Evolutionary conservation across 2,329 filamentous ascomycete species (phyloP).

Genomic region (Emmonsia crescens): DNA sequence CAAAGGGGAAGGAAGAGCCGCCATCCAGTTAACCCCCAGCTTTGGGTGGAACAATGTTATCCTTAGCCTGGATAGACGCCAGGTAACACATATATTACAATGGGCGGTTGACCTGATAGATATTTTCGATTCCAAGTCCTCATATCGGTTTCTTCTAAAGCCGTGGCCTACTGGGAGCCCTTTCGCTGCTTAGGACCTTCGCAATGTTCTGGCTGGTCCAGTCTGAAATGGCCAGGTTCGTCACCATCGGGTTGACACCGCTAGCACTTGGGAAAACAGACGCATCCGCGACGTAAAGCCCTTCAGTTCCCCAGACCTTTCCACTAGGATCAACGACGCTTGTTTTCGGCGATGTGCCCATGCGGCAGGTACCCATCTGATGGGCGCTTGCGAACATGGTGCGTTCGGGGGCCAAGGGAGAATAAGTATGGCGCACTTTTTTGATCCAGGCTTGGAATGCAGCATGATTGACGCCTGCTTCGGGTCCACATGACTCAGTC

Average conservation of each 20-base stretch:
- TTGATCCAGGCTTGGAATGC: slow-evolving; percentile 46
- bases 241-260: slow-evolving; percentile 43
- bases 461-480: slow-evolving; percentile 42
- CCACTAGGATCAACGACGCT: slow-evolving; percentile 37
- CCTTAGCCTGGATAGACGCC: neutral
- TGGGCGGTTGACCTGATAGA: neutral
- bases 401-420: slow-evolving; percentile 36
- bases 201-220: slow-evolving; percentile 34
- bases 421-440: slow-evolving; percentile 35
- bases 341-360: slow-evolving; percentile 31
- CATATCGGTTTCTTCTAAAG: neutral
- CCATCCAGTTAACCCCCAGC: neutral
- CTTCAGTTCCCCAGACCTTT: slow-evolving; percentile 37
- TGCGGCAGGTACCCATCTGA: slow-evolving; percentile 43
- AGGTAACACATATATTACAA: neutral
- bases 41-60: neutral
- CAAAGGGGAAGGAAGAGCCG: neutral
- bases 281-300: slow-evolving; percentile 39
- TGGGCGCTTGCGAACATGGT: slow-evolving; percentile 37
- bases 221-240: slow-evolving; percentile 41
- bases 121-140: too few species aligned
- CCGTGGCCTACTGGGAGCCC: slow-evolving; percentile 19
- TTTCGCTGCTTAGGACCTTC: slow-evolving; percentile 18
- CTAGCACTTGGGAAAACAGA: slow-evolving; percentile 42
- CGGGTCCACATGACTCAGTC: slow-evolving; percentile 10